Percentiles rank a stretch among this genome's conserved stretches.
Evolutionary conservation across 148 eudicot species (phyloP).

Genomic region (Cornus controversa): DNA sequence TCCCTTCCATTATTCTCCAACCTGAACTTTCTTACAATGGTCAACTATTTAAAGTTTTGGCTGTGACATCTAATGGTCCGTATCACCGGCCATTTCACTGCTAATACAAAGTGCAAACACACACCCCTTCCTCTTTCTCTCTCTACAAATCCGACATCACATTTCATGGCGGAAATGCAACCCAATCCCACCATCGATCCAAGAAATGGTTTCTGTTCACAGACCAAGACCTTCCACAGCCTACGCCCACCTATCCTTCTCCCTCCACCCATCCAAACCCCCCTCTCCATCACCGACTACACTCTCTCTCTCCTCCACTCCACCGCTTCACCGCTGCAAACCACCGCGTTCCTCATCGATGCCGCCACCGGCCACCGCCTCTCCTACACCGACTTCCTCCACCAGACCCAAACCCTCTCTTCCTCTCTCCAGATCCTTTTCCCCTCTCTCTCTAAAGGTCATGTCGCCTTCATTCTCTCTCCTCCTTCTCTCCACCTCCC

Average conservation of each 20-base stretch:
- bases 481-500: conserved; percentile 59
- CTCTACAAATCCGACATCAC: neutral
- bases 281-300: conserved; percentile 46
- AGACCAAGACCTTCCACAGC: conserved; percentile 50
- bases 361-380: conserved; percentile 44
- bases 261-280: conserved; percentile 34
- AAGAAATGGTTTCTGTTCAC: conserved; percentile 45
- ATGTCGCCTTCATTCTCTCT: conserved; percentile 52
- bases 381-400: conserved; percentile 58
- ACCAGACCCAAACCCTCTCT: conserved; percentile 39
- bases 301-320: conserved; percentile 54
- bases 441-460: conserved; percentile 28
- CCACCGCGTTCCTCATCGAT: conserved; percentile 57
- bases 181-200: too few species aligned
- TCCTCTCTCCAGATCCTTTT: conserved; percentile 24
- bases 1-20: too few species aligned
- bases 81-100: too few species aligned
- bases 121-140: neutral
- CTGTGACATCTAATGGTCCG: too few species aligned
- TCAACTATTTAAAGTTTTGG: too few species aligned
- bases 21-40: too few species aligned
- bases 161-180: conserved; percentile 22
- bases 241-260: conserved; percentile 34
- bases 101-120: too few species aligned
- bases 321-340: conserved; percentile 16